Evolutionary conservation across 1,139 yeast genomes (phyloP), one percentile per base, ranked within the genome.

Genomic region (Diutina neorugosa): DNA sequence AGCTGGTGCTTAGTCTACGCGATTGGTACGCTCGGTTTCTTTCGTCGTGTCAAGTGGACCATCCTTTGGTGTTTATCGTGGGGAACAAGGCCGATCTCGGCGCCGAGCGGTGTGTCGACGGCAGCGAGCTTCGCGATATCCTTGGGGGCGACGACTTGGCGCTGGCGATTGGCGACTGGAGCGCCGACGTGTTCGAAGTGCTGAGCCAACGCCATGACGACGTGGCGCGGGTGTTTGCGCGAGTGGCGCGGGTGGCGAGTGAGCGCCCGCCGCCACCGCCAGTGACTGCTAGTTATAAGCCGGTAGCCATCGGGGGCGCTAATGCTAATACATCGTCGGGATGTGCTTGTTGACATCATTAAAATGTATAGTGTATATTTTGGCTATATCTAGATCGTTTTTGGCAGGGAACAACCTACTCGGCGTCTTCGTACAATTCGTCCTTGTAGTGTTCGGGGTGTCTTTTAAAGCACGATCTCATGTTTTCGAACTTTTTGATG

Each of bases 381-480:
- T 31, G 37, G n/a, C 25, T 23, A 23, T 31, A 31, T 31, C 14
- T 11, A 31, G 37, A 31, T 31, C 37, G 37, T 31, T 12, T 31
- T 31, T 31, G 4, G n/a, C n/a, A n/a, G 12, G 16, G 4, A 6
- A n/a, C 12, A 6, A 6, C 14, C n/a, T 31, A 31, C 52, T 76
- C 81, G 48, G 78, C 93, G 57, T 84, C 94, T 53, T 84, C 93
- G 66, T 86, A 81, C 61, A 91, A 77, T 69, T 90, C 96, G 64
- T 91, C 98, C 59, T 91, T 87, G 69, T 94, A 94, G 56, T 88
- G 85, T 57, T 94, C 98, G 43, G 98, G 98, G 69, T 93, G 81
- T 65, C 80, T 74, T 73, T 93, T 85, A 81, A 94, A 94, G 73
- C 99, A 94, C 59, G 81, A 78, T 75, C 96, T 96, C 99, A 58